A percentile compares a stretch with the other conserved stretches of the same genome.
Evolutionary conservation across 805 yeast genomes (phyloP).

Genomic region (Hanseniaspora osmophila): DNA sequence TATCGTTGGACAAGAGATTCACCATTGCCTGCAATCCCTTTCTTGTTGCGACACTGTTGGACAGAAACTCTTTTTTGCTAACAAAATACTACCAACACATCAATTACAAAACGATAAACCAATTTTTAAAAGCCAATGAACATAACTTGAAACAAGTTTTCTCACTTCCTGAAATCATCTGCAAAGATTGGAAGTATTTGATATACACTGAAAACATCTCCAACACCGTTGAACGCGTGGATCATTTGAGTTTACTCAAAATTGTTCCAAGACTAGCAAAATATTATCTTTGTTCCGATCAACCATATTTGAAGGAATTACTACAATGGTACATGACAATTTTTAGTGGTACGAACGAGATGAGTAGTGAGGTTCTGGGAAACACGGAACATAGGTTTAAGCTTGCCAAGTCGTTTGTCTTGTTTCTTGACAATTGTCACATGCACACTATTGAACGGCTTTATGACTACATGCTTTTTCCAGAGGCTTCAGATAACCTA

Average conservation of each 20-base stretch:
- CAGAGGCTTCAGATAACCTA: not conserved
- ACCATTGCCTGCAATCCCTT: not conserved
- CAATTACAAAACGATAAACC: not conserved
- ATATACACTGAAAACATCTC: not conserved
- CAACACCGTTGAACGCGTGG: not conserved
- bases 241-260: not conserved
- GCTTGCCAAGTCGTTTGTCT: not conserved
- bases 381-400: not conserved
- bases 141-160: not conserved
- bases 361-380: not conserved
- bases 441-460: not conserved
- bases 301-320: not conserved
- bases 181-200: not conserved
- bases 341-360: not conserved
- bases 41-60: not conserved
- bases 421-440: not conserved
- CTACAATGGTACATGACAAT: not conserved
- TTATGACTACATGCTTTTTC: not conserved
- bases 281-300: not conserved
- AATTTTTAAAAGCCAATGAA: not conserved
- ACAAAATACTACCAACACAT: not conserved
- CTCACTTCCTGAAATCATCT: not conserved
- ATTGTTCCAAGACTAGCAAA: not conserved
- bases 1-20: not conserved
- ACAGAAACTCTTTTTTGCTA: not conserved